Base-by-base conservation (phyloP, 768 basidiomycete genomes). In the Steccherinum ochraceum region DNA sequence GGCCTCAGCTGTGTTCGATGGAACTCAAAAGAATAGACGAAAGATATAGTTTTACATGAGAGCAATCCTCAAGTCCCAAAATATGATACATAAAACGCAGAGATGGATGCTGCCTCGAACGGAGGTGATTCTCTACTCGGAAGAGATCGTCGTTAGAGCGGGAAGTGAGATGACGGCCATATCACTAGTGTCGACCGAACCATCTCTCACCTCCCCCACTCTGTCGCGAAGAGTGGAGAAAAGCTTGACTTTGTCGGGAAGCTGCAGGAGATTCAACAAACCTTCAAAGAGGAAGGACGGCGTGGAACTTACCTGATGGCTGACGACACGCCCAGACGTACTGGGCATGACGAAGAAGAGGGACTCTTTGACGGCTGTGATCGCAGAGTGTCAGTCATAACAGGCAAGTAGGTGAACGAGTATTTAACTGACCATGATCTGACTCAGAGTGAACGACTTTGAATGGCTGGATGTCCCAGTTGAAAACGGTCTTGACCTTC, bases 261-360 rank as follows among this genome's bases (percentile, higher is more conserved):
- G 48, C 54, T 56, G 25, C 24, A 12, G 19, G 42, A 3, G 13
- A 19, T 40, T 13, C 24, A 43, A 2, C n/a, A 52, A 24, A 40
- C 21, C 18, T 12, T n/a, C 21, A 26, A 26, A 35, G 7, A 35
- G 7, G 13, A 24, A 10, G 21, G 7, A 61, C 75, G 50, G 24
- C n/a, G n/a, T n/a, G n/a, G n/a, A n/a, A 16, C 30, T 35, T 16
- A 86, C 89, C 69, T 88, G 85, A 58, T 85, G 83, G n/a, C 72
- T 67, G 12, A 81, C 79, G 0, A 91, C 86, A 5, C 80, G 72
- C 0, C 83, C 89, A 0, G 89, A 92, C 0, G 88, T 89, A 57
- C 82, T 85, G 0, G 88, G 86, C 25, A 86, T 74, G 2, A 84
- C 83, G 61, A 80, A 92, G 61, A 93, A 80, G 0, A 91, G 59